Base-by-base conservation (phyloP, 495 filamentous ascomycete species). In the Elasticomyces elasticus region DNA sequence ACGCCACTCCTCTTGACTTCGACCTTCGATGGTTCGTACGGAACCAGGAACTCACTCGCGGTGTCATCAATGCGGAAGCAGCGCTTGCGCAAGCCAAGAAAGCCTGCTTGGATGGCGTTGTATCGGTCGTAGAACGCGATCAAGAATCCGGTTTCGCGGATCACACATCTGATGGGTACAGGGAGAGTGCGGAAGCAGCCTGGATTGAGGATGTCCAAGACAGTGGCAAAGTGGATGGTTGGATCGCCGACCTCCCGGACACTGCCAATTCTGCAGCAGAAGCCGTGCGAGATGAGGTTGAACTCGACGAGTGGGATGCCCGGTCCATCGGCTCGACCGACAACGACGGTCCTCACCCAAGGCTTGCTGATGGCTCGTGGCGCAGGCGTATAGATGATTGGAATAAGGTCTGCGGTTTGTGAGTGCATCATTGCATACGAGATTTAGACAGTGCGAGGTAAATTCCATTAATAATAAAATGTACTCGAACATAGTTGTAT, bases 341-440 rank as follows among this genome's bases (percentile, higher is more conserved):
- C 43, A 54, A 42, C 23, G 19, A 13, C 17, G 48, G 52, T 54
- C 10, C 40, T 10, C 7, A 15, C 30, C 7, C 7, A 7, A 15
- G 30, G 7, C n/a, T 54, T 37, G 52, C 52, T 37, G 52, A 47
- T 25, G 52, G 52, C 9, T 10, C 9, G 22, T 15, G 31, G 23
- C 52, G 52, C 9, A 54, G 30, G 26, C 41, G 24, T 7, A 54
- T 54, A n/a, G 41, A 54, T 54, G n/a, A n/a, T n/a, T n/a, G n/a
- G n/a, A n/a, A n/a, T n/a, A n/a, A n/a, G n/a, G n/a, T n/a, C 33
- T 52, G 49, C 31, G 49, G 49, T 10, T 42, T 52, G n/a, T 52
- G 31, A 52, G 11, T n/a, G 5, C 15, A 17, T 33, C 17, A 50
- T n/a, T n/a, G n/a, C n/a, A n/a, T n/a, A n/a, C n/a, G n/a, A n/a